A percentile compares a stretch with the other conserved stretches of the same genome.
phyloP scores from a whole-genome alignment of 1,284 basidiomycete species.

The Microbotryomycetes sp. region DNA sequence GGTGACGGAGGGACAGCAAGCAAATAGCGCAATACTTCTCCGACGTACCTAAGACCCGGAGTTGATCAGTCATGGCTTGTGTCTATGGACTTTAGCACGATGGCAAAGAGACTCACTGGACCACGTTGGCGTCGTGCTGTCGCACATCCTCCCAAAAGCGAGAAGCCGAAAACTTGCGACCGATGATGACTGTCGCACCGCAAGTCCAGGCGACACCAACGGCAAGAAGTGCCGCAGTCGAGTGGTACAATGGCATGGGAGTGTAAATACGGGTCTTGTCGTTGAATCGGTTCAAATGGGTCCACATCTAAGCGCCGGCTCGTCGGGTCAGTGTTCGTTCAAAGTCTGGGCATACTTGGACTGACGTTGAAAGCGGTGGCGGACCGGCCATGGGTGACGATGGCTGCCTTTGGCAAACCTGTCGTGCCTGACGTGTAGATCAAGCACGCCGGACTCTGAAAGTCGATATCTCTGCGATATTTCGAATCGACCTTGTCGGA shows the following conservation, averaged over 20 bases:
- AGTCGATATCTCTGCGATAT: conserved; percentile 17
- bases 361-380: conserved; percentile 35
- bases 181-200: conserved; percentile 40
- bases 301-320: conserved; percentile 10
- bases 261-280: conserved; percentile 37
- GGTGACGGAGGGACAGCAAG: conserved; percentile 38
- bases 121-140: conserved; percentile 37
- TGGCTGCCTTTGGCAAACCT: conserved; percentile 40
- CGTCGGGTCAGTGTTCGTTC: conserved; percentile 29
- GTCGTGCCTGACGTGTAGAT: conserved; percentile 29
- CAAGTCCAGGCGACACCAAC: conserved; percentile 35
- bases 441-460: conserved; percentile 23
- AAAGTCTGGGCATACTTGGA: conserved; percentile 24
- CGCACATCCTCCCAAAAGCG: conserved; percentile 40
- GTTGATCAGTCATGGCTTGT: not conserved
- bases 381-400: conserved; percentile 39
- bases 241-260: conserved; percentile 38
- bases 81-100: too few relatives aligned
- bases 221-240: conserved; percentile 38
- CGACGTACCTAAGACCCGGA: not conserved
- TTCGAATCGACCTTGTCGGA: conserved; percentile 14
- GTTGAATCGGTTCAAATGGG: conserved; percentile 14
- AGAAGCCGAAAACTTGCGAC: conserved; percentile 40
- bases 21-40: conserved; percentile 30
- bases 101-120: conserved; percentile 43